A percentile compares a stretch with the other conserved stretches of the same genome.
These are phyloP conservation scores for Arabidopsis lyrata DNA, from an alignment of 441 rosid genomes.

Conservation along the genomic window DNA sequence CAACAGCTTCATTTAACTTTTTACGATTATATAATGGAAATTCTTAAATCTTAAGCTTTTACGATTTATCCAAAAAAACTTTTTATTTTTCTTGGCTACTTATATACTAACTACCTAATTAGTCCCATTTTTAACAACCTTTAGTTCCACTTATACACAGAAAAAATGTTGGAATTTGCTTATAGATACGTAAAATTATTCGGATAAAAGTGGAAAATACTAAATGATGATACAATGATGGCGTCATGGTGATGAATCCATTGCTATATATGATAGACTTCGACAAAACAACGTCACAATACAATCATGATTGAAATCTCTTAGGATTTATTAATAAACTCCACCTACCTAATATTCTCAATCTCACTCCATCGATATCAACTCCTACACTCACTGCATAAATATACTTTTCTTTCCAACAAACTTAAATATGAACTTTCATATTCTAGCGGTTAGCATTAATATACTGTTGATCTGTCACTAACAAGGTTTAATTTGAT, in stretches of 20 bases:
- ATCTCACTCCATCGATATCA: no score
- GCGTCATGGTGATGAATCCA: conserved; percentile 43
- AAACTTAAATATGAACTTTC: not conserved
- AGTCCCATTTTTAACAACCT: not conserved
- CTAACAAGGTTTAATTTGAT: not conserved
- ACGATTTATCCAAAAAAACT: not conserved
- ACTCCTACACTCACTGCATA: conserved; percentile 19
- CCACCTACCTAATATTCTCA: conserved; percentile 37
- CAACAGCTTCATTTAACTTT: no score
- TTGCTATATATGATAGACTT: conserved; percentile 8
- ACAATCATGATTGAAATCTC: conserved; percentile 34
- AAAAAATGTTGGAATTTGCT: conserved; percentile 6
- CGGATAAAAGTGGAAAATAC: conserved; percentile 16
- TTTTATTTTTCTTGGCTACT: not conserved
- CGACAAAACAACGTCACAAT: conserved; percentile 35
- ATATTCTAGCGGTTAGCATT: not conserved
- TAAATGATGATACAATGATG: conserved; percentile 36
- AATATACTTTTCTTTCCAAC: not conserved
- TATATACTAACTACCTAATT: conserved; percentile 1
- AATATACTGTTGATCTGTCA: not conserved
- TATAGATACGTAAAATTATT: not conserved
- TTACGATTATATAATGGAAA: not conserved
- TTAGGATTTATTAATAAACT: conserved; percentile 16
- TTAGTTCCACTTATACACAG: conserved; percentile 15
- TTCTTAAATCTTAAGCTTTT: not conserved